Evolutionary conservation across 805 yeast genomes (phyloP), one percentile per base, ranked within the genome.

Genomic region (Isabelozyma pseudorhagii): DNA sequence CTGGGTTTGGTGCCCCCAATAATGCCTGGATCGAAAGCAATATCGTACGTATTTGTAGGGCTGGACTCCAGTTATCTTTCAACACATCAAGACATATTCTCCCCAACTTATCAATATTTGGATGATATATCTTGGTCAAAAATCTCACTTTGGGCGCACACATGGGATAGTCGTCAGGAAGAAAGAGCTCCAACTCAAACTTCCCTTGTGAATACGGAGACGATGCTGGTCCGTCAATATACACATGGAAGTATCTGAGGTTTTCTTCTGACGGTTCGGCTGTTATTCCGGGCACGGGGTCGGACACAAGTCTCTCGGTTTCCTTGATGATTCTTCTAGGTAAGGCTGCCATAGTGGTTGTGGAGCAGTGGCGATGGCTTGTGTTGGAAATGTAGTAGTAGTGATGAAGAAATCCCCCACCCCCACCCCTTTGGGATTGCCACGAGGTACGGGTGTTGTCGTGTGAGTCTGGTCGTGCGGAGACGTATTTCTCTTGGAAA

Each of bases 91-190:
- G 79, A 71, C 99, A 94, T 60, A 94, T 93, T 55, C 99, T 79
- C 8, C 99, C 99, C 55, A 94, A 76, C 65, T 94, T 82, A 65
- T 94, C 99, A 58, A 94, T 94, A 68, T 94, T 94, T 41, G 97
- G 99, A 64, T 94, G 99, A 67, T 94, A 94, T 27, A 94, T 92
- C 67, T 85, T 89, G 29, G 99, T 94, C 54, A 94, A 72, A 60
- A 94, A 94, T 50, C 99, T 80, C 47, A 94, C 96, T 65, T 91
- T 92, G 46, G 99, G 99, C 0, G 99, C 96, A 61, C 89, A 90
- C 97, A 93, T 75, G 10, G 99, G 99, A 67, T 94, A 94, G 63
- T 94, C 99, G 63, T 94, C 97, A 1, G 99, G 98, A 54, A 94
- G 70, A 63, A 80, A 94, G 54, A 94, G 74, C 67, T 94, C 99